Percentiles rank a stretch among this genome's conserved stretches.
Evolutionary conservation across 2,329 filamentous ascomycete species (phyloP).

Genomic region (Periconia macrospinosa): DNA sequence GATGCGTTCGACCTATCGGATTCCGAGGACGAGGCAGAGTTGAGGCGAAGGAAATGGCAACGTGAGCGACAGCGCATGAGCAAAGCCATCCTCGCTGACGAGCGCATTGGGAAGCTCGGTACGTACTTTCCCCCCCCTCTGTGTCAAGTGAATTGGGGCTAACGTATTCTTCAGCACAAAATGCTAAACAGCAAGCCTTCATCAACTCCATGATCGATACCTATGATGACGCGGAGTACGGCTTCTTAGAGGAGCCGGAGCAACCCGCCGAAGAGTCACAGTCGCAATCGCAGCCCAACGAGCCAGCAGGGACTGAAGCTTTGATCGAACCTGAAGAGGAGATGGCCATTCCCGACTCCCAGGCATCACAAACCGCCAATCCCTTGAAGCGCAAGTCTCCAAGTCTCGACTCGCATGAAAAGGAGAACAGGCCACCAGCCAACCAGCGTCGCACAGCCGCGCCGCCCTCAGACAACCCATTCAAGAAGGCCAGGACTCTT

Average conservation of each 20-base stretch:
- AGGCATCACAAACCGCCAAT: constrained; percentile 34
- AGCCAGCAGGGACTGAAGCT: constrained; percentile 13
- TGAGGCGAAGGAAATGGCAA: constrained; percentile 77
- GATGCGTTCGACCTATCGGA: constrained; percentile 78
- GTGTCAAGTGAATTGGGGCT: constrained; percentile 1
- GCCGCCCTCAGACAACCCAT: constrained; percentile 49
- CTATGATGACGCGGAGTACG: constrained; percentile 70
- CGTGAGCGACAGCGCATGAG: constrained; percentile 90
- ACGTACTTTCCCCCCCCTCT: background rate
- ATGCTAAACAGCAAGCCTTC: constrained; percentile 88
- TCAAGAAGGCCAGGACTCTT: constrained; percentile 70
- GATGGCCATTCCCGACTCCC: constrained; percentile 42
- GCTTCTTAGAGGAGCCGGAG: constrained; percentile 65
- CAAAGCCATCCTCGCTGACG: constrained; percentile 82
- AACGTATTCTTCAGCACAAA: constrained; percentile 59
- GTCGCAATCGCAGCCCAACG: constrained; percentile 12
- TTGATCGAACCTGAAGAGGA: constrained; percentile 5
- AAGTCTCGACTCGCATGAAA: constrained; percentile 43
- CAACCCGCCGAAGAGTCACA: constrained; percentile 33
- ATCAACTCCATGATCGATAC: constrained; percentile 85
- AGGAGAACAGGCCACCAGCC: constrained; percentile 55
- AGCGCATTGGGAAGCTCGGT: constrained; percentile 81
- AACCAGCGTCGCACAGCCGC: constrained; percentile 62
- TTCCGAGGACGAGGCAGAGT: constrained; percentile 83
- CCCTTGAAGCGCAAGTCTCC: constrained; percentile 44